These are phyloP conservation scores for Excoecaria agallocha DNA, from an alignment of 345 rosid genomes.

Conservation along the genomic window DNA sequence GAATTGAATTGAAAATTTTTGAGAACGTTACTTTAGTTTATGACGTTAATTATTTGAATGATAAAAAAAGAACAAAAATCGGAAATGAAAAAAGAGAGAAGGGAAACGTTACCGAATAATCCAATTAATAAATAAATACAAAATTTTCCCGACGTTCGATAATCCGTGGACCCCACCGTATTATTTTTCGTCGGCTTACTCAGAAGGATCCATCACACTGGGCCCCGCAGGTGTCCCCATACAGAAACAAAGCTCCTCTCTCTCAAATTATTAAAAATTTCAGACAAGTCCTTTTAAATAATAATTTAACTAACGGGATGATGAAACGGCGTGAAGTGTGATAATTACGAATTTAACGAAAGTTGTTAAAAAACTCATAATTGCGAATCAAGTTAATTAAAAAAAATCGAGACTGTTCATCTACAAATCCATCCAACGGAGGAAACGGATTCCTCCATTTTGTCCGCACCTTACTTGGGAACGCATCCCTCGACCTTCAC, in stretches of 20 bases:
- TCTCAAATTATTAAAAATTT: background rate
- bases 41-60: background rate
- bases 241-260: background rate
- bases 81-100: background rate
- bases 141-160: conserved; percentile 20
- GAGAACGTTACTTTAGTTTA: background rate
- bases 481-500: background rate
- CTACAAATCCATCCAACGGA: conserved; percentile 16
- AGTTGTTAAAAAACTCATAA: background rate
- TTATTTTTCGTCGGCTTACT: conserved; percentile 12
- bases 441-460: background rate
- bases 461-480: no score
- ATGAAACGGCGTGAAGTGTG: conserved; percentile 22
- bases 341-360: conserved; percentile 13
- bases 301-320: background rate
- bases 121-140: conserved; percentile 12
- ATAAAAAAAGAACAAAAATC: background rate
- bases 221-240: conserved; percentile 15
- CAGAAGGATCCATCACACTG: conserved; percentile 4
- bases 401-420: background rate
- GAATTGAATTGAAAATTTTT: no score
- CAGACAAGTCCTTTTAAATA: background rate
- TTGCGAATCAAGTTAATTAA: no score
- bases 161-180: conserved; percentile 18
- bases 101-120: background rate